A percentile compares a stretch with the other conserved stretches of the same genome.
These are phyloP conservation scores for Hsuehochloa calcarea DNA, from an alignment of 176 grass and related monocot species.

Conservation along the genomic window DNA sequence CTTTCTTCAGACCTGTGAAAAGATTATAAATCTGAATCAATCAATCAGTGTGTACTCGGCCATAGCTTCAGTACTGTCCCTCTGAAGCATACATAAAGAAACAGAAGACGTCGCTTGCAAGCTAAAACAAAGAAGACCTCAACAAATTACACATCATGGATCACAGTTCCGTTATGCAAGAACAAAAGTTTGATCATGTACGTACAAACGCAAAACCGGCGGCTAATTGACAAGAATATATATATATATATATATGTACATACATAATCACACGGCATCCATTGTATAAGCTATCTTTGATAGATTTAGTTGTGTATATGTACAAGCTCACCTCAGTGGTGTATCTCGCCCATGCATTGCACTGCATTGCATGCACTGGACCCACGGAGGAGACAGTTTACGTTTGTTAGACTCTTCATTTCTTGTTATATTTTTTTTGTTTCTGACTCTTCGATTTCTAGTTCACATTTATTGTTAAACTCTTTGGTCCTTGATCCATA, in stretches of 20 bases:
- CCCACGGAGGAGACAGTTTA: background rate
- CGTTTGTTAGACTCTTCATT: too few species aligned
- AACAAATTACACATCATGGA: background rate
- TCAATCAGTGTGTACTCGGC: background rate
- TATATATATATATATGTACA: background rate
- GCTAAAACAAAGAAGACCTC: background rate
- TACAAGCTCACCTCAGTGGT: background rate
- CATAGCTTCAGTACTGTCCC: background rate
- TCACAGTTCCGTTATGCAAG: background rate
- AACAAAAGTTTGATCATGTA: conserved; percentile 2
- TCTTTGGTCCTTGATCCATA: too few species aligned
- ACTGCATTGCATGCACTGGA: background rate
- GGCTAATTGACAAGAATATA: conserved; percentile 23
- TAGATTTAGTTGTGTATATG: background rate
- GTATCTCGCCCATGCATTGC: background rate
- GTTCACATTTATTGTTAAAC: too few species aligned
- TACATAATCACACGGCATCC: background rate
- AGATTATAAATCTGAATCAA: background rate
- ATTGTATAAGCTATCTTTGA: background rate
- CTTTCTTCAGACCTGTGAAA: background rate
- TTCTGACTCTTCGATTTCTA: too few species aligned
- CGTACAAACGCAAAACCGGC: conserved; percentile 6
- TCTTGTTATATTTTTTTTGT: too few species aligned
- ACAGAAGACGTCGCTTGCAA: background rate
- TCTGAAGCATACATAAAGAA: background rate